These are phyloP conservation scores for Davidsoniella eucalypti DNA, from an alignment of 2,329 filamentous ascomycete genomes.

Conservation along the genomic window DNA sequence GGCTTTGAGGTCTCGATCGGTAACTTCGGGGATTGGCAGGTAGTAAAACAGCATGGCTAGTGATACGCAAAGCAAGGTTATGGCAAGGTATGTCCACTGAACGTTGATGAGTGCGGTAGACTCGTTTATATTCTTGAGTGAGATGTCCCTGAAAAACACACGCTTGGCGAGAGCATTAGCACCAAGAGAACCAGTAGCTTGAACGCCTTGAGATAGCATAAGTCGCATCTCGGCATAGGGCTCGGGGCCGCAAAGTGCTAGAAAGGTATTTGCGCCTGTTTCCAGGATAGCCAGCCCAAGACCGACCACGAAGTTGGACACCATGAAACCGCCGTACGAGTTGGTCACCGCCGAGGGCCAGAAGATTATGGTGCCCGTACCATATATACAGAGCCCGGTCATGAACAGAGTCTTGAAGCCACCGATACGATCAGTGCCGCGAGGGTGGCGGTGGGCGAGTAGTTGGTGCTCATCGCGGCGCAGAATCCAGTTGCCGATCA, in stretches of 20 bases:
- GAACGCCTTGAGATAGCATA: constrained; percentile 58
- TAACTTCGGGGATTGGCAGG: constrained; percentile 46
- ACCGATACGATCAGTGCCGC: constrained; percentile 29
- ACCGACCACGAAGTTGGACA: constrained; percentile 57
- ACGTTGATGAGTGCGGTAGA: constrained; percentile 48
- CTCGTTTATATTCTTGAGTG: constrained; percentile 33
- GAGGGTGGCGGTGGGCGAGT: constrained; percentile 22
- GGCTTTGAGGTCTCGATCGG: constrained; percentile 36
- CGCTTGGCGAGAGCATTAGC: constrained; percentile 56
- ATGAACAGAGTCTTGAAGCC: constrained; percentile 75
- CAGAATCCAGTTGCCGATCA: constrained; percentile 55
- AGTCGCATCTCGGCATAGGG: constrained; percentile 60
- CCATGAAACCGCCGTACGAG: constrained; percentile 64
- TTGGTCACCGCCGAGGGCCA: constrained; percentile 64
- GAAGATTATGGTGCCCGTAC: constrained; percentile 65
- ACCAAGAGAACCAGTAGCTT: constrained; percentile 58
- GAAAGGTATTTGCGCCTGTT: constrained; percentile 63
- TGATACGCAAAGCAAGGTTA: constrained; percentile 56
- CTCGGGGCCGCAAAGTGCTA: constrained; percentile 54
- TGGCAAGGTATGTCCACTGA: constrained; percentile 74
- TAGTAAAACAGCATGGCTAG: constrained; percentile 55
- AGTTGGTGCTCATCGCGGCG: constrained; percentile 47
- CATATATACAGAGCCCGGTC: constrained; percentile 57
- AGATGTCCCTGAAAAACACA: constrained; percentile 43
- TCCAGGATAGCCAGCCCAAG: constrained; percentile 64